phyloP scores from a whole-genome alignment of 2,329 filamentous ascomycete species.

The Penicillium sp. region DNA sequence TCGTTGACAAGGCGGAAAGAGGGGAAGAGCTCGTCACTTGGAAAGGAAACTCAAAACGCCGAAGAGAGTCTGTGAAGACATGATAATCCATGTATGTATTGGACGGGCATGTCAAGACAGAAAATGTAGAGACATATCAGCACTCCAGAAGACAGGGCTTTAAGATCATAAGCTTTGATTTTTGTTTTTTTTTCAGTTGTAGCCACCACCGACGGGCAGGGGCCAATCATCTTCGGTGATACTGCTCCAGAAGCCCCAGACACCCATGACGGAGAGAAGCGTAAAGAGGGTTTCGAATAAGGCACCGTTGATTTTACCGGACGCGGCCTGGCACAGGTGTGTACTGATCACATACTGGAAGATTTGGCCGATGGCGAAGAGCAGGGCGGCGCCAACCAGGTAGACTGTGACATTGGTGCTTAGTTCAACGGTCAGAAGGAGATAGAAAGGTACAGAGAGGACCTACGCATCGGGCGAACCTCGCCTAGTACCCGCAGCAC shows the following conservation, averaged over 20 bases:
- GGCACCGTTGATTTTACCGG: constrained; percentile 87
- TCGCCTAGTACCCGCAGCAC: constrained; percentile 88
- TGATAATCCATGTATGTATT: constrained; percentile 22
- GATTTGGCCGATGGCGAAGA: constrained; percentile 90
- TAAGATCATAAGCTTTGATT: constrained; percentile 1
- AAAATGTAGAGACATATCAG: not conserved
- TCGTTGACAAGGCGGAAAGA: constrained; percentile 9
- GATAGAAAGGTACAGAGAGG: constrained; percentile 18
- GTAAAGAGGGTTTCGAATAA: constrained; percentile 95
- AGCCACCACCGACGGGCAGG: constrained; percentile 48
- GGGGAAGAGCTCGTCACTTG: constrained; percentile 13
- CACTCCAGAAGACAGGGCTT: constrained; percentile 13
- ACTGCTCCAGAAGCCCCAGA: constrained; percentile 98
- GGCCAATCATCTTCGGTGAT: constrained; percentile 99
- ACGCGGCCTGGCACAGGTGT: constrained; percentile 82
- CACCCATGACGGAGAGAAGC: constrained; percentile 74
- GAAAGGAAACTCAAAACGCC: constrained; percentile 13
- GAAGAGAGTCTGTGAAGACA: constrained; percentile 8
- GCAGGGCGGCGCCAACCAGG: constrained; percentile 69
- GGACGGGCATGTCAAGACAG: constrained; percentile 4
- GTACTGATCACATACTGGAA: constrained; percentile 95
- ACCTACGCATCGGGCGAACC: constrained; percentile 79
- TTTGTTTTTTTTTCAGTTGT: constrained; percentile 31
- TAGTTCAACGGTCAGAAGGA: constrained; percentile 6
- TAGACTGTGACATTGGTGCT: constrained; percentile 60